phyloP scores from a whole-genome alignment of 768 basidiomycete genomes.

The Nevesoporus exiguus region DNA sequence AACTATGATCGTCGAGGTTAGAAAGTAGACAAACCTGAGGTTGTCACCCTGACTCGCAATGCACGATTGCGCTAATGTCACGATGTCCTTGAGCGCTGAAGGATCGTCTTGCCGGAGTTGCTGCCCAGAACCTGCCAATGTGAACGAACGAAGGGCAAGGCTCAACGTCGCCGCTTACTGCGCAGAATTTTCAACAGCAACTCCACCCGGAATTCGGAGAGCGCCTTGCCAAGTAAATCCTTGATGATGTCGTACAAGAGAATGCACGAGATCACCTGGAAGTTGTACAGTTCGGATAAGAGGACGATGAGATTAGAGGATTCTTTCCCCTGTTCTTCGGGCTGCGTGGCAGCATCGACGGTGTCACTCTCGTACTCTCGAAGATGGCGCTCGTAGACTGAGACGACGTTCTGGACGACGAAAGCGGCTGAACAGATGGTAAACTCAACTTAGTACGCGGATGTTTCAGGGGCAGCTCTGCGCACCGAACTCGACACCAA shows the following conservation, averaged over 20 bases:
- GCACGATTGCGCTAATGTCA: slow-evolving; percentile 75
- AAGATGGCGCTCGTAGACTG: slow-evolving; percentile 62
- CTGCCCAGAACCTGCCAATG: slow-evolving; percentile 75
- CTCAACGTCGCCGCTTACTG: slow-evolving; percentile 44
- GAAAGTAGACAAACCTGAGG: slow-evolving; percentile 47
- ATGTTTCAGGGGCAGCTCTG: neutral
- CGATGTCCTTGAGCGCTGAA: slow-evolving; percentile 85
- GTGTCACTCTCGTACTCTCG: slow-evolving; percentile 25
- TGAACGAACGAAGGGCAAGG: slow-evolving; percentile 1
- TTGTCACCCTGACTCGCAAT: slow-evolving; percentile 47
- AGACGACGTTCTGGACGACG: slow-evolving; percentile 72
- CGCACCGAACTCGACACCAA: slow-evolving; percentile 88
- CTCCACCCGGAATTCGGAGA: slow-evolving; percentile 83
- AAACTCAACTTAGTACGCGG: neutral
- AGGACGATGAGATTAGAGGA: slow-evolving; percentile 84
- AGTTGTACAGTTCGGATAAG: slow-evolving; percentile 92
- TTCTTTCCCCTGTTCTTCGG: slow-evolving; percentile 69
- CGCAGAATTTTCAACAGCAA: slow-evolving; percentile 79
- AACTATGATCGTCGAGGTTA: neutral
- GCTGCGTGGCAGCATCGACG: slow-evolving; percentile 15
- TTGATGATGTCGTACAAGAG: slow-evolving; percentile 91
- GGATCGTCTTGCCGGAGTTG: slow-evolving; percentile 93
- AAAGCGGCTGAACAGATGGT: slow-evolving; percentile 57
- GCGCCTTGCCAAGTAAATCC: slow-evolving; percentile 55
- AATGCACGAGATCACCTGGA: slow-evolving; percentile 85